Evolutionary conservation across 495 filamentous ascomycete genomes (phyloP).

Genomic region (Parathielavia appendiculata): DNA sequence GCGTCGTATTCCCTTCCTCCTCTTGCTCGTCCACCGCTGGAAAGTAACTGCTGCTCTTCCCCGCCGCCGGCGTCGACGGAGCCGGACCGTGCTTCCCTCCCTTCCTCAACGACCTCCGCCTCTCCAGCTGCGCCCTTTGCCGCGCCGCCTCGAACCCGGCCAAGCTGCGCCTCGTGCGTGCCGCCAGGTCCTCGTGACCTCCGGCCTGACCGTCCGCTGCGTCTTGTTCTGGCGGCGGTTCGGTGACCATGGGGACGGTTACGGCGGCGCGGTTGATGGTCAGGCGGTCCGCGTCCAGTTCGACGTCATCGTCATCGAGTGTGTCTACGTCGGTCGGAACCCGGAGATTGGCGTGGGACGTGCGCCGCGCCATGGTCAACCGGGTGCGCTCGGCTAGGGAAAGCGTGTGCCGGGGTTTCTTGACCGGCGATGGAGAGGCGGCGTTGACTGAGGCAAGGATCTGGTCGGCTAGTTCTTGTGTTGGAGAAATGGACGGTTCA

Average conservation of each 20-base stretch:
- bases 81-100: constrained; percentile 28
- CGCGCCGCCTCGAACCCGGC: constrained; percentile 51
- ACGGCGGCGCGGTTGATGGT: constrained; percentile 25
- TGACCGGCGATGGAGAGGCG: constrained; percentile 50
- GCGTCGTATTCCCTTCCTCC: constrained; percentile 25
- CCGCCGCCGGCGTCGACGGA: constrained; percentile 16
- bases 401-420: constrained; percentile 46
- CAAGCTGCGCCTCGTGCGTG: constrained; percentile 82
- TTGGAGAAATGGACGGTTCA: constrained; percentile 34
- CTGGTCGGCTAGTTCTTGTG: constrained; percentile 47
- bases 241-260: constrained; percentile 15
- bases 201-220: constrained; percentile 15
- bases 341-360: constrained; percentile 30
- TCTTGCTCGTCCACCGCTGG: constrained; percentile 38
- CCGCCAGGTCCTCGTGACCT: constrained; percentile 50
- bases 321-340: constrained; percentile 14
- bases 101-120: constrained; percentile 47
- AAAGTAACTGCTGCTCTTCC: constrained; percentile 34
- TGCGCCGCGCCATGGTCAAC: constrained; percentile 44
- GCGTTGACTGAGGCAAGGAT: constrained; percentile 53
- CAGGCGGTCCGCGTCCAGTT: constrained; percentile 23
- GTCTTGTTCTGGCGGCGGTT: neutral
- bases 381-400: constrained; percentile 52
- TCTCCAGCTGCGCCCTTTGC: constrained; percentile 53
- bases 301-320: constrained; percentile 22